phyloP scores from a whole-genome alignment of 345 rosid species.

The Cardamine chenopodiifolia region DNA sequence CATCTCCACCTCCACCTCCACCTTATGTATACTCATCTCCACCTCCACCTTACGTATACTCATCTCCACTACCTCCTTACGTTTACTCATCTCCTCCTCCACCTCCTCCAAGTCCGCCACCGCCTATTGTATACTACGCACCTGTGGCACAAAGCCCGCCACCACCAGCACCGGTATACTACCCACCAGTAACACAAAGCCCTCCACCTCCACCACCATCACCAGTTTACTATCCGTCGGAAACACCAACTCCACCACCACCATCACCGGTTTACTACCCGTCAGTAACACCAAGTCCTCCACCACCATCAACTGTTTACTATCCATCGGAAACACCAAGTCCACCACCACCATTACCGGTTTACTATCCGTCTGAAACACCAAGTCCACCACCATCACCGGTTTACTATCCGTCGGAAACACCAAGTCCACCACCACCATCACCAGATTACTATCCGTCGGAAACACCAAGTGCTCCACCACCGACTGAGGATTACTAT shows the following conservation, averaged over 20 bases:
- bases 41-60: conserved; percentile 33
- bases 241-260: conserved; percentile 30
- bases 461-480: conserved; percentile 41
- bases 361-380: conserved; percentile 19
- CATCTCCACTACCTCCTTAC: conserved; percentile 35
- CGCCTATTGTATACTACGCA: conserved; percentile 40
- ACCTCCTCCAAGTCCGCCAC: conserved; percentile 47
- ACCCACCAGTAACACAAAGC: conserved; percentile 30
- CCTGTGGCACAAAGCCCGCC: conserved; percentile 43
- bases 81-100: conserved; percentile 48
- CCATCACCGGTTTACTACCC: conserved; percentile 30
- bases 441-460: conserved; percentile 32
- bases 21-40: conserved; percentile 46
- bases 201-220: conserved; percentile 39
- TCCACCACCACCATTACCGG: conserved; percentile 42
- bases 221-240: conserved; percentile 21
- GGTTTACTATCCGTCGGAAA: conserved; percentile 21
- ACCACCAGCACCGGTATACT: conserved; percentile 45
- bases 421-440: conserved; percentile 41
- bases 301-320: conserved; percentile 32
- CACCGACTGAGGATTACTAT: conserved; percentile 30
- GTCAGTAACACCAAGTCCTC: conserved; percentile 10
- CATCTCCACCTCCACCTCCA: conserved; percentile 24
- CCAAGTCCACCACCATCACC: conserved; percentile 37
- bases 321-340: conserved; percentile 13